Conservation (phyloP, 192 early-diverging fungal species). For the Linnemannia hyalina region DNA sequence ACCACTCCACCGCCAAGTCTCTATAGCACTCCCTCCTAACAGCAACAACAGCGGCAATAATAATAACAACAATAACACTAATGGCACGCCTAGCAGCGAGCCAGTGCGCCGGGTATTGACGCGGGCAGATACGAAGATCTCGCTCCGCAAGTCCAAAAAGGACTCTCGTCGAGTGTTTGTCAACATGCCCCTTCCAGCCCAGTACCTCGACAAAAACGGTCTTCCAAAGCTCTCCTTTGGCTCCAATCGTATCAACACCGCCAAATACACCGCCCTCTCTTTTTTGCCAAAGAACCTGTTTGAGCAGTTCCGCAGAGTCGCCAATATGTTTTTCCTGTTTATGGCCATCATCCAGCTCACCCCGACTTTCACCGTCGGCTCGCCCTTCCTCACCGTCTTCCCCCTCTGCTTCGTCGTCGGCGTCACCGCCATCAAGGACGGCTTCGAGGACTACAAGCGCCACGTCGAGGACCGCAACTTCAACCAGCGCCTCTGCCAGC, state of each 20-base stretch:
- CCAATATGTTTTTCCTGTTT: slow-evolving; percentile 90
- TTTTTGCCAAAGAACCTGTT: slow-evolving; percentile 95
- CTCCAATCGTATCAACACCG: slow-evolving; percentile 88
- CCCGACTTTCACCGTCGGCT: slow-evolving; percentile 83
- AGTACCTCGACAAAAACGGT: slow-evolving; percentile 67
- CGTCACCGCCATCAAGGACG: slow-evolving; percentile 90
- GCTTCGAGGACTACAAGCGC: slow-evolving; percentile 88
- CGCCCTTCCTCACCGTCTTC: slow-evolving; percentile 81
- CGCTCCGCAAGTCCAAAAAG: slow-evolving; percentile 57
- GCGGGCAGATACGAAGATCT: slow-evolving; percentile 61
- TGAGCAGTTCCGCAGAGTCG: slow-evolving; percentile 89
- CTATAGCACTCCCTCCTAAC: slow-evolving; percentile 17
- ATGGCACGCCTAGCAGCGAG: not conserved
- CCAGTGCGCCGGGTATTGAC: slow-evolving; percentile 25
- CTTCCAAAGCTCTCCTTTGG: slow-evolving; percentile 67
- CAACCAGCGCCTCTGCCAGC: slow-evolving; percentile 74
- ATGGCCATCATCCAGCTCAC: slow-evolving; percentile 87
- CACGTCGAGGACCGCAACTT: slow-evolving; percentile 87
- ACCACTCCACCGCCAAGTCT: slow-evolving; percentile 36
- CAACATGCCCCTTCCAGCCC: slow-evolving; percentile 72
- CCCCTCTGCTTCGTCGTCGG: slow-evolving; percentile 88
- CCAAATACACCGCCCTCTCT: slow-evolving; percentile 89
- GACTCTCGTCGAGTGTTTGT: slow-evolving; percentile 71
- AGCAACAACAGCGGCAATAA: slow-evolving; percentile 1
- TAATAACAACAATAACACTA: not conserved